Base-by-base conservation (phyloP, 106 monocot genomes). In the Dioscorea dumetorum region DNA sequence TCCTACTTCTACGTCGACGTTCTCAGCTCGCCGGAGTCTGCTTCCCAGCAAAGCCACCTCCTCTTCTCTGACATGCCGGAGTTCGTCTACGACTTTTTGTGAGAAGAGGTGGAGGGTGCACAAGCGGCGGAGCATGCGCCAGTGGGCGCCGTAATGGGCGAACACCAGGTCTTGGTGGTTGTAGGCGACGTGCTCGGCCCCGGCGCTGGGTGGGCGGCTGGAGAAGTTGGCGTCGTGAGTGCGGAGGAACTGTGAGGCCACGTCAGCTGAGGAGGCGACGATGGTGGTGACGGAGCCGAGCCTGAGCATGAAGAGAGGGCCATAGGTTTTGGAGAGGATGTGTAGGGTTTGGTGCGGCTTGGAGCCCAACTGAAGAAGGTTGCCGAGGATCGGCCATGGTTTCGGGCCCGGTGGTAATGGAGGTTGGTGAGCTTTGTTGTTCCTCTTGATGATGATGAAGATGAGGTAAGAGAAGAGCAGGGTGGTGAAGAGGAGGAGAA, bases 101-200 rank as follows among this genome's bases (percentile, higher is more conserved):
- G 79, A 70, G 76, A 86, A 86, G 62, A 86, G 79, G 53, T 82
- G 82, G 17, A 67, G 20, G 51, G 72, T 0, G 67, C 73, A 82
- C 64, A 86, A 63, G 73, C 69, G 79, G 22, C 86, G 62, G 41
- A 75, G 69, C 72, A 50, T 60, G n/a, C 86, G 78, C 86, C 86
- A 86, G 6, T 62, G 57, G 11, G 76, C 67, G 24, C 86, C 86
- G 73, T 86, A 82, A 12, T 78, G 78, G 32, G 79, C 75, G 60
- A 74, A 82, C 15, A 79, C 86, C 15, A 86, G 54, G 75, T 82
- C 79, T 59, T 66, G 68, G 70, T 72, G 73, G 58, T 82, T 78
- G 69, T 86, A 86, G 33, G 86, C 76, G 3, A 86, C 52, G 72
- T 86, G 75, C 73, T 79, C 74, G n/a, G 82, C 86, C 48, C 79